Percentiles rank a stretch among this genome's conserved stretches.
Conservation (phyloP, 78 protist genomes). For the Mantamonas sphyraenae region DNA sequence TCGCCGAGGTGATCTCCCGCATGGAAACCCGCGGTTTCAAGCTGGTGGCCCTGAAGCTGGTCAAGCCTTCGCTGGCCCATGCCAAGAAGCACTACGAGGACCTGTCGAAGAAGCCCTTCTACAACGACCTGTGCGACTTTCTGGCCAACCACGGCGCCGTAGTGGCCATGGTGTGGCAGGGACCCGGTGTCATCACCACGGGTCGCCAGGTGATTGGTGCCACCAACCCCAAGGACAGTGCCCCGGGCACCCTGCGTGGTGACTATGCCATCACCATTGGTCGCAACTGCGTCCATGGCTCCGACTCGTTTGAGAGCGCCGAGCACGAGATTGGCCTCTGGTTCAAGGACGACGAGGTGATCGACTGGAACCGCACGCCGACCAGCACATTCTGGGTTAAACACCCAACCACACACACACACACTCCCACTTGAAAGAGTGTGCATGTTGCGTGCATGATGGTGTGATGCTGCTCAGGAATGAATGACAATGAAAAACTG, state of each 20-base stretch:
- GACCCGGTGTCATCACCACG: conserved; percentile 52
- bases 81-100: conserved; percentile 73
- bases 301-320: conserved; percentile 54
- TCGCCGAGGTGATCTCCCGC: conserved; percentile 75
- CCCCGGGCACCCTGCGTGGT: conserved; percentile 79
- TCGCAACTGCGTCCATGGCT: conserved; percentile 72
- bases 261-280: conserved; percentile 61
- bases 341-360: conserved; percentile 42
- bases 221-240: conserved; percentile 48
- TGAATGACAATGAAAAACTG: no score
- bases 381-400: no score
- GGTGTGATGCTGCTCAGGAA: no score
- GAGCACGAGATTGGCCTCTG: conserved; percentile 47
- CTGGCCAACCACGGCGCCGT: conserved; percentile 76
- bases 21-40: conserved; percentile 74
- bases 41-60: conserved; percentile 62
- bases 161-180: conserved; percentile 80
- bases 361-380: conserved; percentile 34
- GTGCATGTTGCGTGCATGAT: no score
- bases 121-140: conserved; percentile 39
- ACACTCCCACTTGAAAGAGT: no score
- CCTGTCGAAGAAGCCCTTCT: conserved; percentile 54
- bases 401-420: no score
- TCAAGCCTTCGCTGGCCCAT: conserved; percentile 34
- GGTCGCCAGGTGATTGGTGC: conserved; percentile 62